phyloP scores from a whole-genome alignment of 768 basidiomycete species.

The Lentinula sp. region DNA sequence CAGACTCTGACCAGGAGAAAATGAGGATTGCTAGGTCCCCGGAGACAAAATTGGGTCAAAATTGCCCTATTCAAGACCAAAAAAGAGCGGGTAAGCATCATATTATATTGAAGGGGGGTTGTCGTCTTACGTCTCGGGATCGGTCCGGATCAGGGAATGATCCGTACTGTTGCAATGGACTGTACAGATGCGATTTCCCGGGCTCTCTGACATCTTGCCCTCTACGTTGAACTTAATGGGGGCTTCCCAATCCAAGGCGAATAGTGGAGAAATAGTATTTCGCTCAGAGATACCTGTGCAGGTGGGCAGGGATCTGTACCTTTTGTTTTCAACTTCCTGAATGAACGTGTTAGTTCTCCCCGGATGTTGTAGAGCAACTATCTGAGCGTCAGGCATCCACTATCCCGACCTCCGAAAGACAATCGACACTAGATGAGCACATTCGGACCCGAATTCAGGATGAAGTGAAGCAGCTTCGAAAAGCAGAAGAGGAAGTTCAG shows the following conservation, averaged over 20 bases:
- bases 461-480: conserved; percentile 59
- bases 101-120: too few relatives aligned
- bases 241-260: conserved; percentile 58
- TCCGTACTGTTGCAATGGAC: too few relatives aligned
- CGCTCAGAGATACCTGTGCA: conserved; percentile 48
- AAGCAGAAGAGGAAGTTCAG: conserved; percentile 65
- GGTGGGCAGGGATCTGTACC: conserved; percentile 23
- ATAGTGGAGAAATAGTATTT: conserved; percentile 52
- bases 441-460: conserved; percentile 66
- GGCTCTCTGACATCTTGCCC: too few relatives aligned
- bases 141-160: too few relatives aligned
- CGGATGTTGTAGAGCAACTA: conserved; percentile 75
- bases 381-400: conserved; percentile 56
- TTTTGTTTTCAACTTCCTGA: conserved; percentile 8
- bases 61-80: too few relatives aligned
- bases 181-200: too few relatives aligned
- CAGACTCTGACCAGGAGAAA: too few relatives aligned
- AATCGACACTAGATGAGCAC: conserved; percentile 66
- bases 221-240: conserved; percentile 41
- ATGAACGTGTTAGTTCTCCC: conserved; percentile 57
- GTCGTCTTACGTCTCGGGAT: too few relatives aligned
- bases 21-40: too few relatives aligned
- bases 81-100: too few relatives aligned
- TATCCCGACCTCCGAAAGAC: conserved; percentile 59
- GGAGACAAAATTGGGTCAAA: too few relatives aligned